A percentile compares a stretch with the other conserved stretches of the same genome.
phyloP scores from a whole-genome alignment of 163 green algal genomes.

The Chlamydomonas reinhardtii region DNA sequence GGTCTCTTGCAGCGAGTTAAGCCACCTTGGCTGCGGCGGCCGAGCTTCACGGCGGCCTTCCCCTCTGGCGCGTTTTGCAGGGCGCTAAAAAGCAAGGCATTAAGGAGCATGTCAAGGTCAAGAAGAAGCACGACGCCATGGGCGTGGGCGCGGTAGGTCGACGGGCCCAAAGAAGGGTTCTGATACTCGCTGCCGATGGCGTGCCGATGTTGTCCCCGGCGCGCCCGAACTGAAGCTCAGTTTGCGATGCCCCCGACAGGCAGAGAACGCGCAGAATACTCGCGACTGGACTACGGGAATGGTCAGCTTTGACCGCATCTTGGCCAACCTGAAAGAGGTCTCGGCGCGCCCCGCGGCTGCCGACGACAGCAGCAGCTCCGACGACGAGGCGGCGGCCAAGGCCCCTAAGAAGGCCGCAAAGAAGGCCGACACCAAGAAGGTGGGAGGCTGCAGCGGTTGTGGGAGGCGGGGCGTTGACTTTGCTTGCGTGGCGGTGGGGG shows the following conservation, averaged over 20 bases:
- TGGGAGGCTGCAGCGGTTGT: background rate
- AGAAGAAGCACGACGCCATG: conserved; percentile 88
- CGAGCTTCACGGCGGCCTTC: background rate
- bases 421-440: background rate
- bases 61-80: conserved; percentile 47
- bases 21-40: background rate
- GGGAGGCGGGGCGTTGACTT: background rate
- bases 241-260: conserved; percentile 22
- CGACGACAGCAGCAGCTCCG: conserved; percentile 12
- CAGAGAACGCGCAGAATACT: conserved; percentile 57
- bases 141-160: conserved; percentile 84
- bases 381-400: background rate
- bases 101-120: conserved; percentile 86
- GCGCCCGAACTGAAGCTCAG: background rate
- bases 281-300: conserved; percentile 86
- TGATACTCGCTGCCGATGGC: background rate
- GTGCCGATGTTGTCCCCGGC: too few species aligned
- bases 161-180: background rate
- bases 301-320: conserved; percentile 79
- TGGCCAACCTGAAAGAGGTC: conserved; percentile 81
- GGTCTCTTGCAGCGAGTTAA: background rate
- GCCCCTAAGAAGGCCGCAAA: background rate
- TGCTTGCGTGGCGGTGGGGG: too few species aligned
- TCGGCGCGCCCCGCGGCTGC: conserved; percentile 8
- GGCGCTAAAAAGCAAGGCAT: conserved; percentile 88